These are phyloP conservation scores for Claviceps digitariae DNA, from an alignment of 2,329 filamentous ascomycete species.

Conservation along the genomic window DNA sequence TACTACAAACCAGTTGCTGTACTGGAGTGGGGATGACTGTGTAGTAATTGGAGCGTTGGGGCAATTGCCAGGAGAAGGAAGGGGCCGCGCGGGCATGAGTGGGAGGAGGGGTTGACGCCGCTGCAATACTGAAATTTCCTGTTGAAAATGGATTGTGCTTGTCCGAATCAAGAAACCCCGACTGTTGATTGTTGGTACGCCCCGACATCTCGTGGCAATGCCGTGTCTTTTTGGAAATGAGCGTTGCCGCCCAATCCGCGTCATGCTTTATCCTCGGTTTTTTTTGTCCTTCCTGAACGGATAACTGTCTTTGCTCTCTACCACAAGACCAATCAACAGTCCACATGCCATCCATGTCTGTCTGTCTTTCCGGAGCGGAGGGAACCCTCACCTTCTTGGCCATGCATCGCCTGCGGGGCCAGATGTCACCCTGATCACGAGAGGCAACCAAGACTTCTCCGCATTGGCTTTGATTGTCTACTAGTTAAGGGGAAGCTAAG, in stretches of 20 bases:
- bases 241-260: not conserved
- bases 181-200: not conserved
- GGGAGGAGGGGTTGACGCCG: not conserved
- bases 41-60: slow-evolving; percentile 4
- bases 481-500: no score
- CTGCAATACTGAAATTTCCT: not conserved
- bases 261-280: not conserved
- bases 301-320: not conserved
- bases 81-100: no score
- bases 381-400: not conserved
- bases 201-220: not conserved
- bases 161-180: not conserved
- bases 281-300: not conserved
- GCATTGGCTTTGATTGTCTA: not conserved
- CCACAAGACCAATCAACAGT: not conserved
- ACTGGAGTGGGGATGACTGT: not conserved
- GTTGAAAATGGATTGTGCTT: not conserved
- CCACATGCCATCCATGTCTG: no score
- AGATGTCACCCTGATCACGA: not conserved
- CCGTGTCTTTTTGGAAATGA: not conserved
- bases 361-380: not conserved
- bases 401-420: not conserved
- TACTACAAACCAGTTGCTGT: slow-evolving; percentile 1
- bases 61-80: not conserved
- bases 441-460: not conserved